Conservation (phyloP, 352 stramenopile species). For the Phytophthora citricola region DNA sequence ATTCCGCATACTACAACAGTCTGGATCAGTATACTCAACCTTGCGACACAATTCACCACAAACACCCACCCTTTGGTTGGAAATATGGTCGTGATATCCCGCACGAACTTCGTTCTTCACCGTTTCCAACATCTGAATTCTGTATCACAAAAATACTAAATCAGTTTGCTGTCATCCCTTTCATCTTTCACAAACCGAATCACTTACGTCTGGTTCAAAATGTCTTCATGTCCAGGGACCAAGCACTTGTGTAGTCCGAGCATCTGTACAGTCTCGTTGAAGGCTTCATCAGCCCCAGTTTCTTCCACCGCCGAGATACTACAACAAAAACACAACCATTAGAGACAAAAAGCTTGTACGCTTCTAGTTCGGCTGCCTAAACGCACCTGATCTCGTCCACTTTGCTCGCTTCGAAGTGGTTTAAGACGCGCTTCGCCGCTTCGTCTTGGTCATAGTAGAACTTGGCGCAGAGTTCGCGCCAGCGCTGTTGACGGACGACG, state of each 20-base stretch:
- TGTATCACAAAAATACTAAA: slow-evolving; percentile 19
- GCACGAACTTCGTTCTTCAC: slow-evolving; percentile 74
- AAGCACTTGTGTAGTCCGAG: slow-evolving; percentile 57
- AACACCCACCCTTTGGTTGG: slow-evolving; percentile 44
- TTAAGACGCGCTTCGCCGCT: slow-evolving; percentile 66
- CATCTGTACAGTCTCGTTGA: slow-evolving; percentile 36
- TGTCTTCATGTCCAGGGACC: slow-evolving; percentile 41
- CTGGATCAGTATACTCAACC: background rate
- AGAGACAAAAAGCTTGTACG: background rate
- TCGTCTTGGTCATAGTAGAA: slow-evolving; percentile 74
- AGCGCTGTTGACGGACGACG: slow-evolving; percentile 46
- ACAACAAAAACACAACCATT: background rate
- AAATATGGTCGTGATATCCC: slow-evolving; percentile 59
- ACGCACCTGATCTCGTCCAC: slow-evolving; percentile 70
- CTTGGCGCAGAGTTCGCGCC: slow-evolving; percentile 61
- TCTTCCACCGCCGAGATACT: slow-evolving; percentile 41
- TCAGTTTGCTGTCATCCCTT: background rate
- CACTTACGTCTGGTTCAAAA: slow-evolving; percentile 52
- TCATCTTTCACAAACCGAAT: background rate
- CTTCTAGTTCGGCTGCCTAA: background rate
- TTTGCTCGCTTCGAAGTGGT: slow-evolving; percentile 70
- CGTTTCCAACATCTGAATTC: slow-evolving; percentile 61
- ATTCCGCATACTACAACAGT: slow-evolving; percentile 59
- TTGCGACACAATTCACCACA: background rate
- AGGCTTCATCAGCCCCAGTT: slow-evolving; percentile 24